Base-by-base conservation (phyloP, 2,329 filamentous ascomycete genomes). In the Drechslerella dactyloides region DNA sequence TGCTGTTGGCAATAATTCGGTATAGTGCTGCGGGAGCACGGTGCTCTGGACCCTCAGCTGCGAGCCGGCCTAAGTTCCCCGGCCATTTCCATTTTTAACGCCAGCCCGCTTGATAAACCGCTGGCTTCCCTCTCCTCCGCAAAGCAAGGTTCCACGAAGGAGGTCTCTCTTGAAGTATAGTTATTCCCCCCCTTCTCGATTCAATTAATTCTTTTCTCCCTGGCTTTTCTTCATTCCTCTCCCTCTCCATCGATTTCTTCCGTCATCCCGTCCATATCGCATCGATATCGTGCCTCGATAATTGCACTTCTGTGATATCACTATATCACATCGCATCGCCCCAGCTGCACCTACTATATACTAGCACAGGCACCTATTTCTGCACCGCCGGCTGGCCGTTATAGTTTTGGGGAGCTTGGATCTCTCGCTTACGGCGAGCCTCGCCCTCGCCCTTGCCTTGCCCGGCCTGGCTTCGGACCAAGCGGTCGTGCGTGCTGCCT, bases 21-120 rank as follows among this genome's bases (percentile, higher is more conserved):
- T 48, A n/a, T 30, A 33, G 40, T 60, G 42, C 42, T 27, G 24
- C 44, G 48, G 55, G 44, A 51, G 27, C 52, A 44, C 50, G 46
- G 17, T 42, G 19, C 53, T 55, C 59, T 37, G 17, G 46, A 61
- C 48, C 50, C 54, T 56, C 52, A 57, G 48, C 68, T 72, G 54
- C 60, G 56, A 56, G 48, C 68, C 64, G 51, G 60, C 60, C 68
- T 61, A 55, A 70, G 52, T 51, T 63, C 59, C 68, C 68, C 68
- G 68, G 68, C 68, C 68, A 72, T 65, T 72, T 72, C 68, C 68
- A 72, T 72, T 72, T 72, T 65, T 64, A 70, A 58, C 66, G 58
- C 58, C 61, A 58, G n/a, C 61, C 15, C n/a, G 24, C 55, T 59
- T 70, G 52, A 63, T 70, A 59, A 69, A 62, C 53, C 52, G 35